Conservation (phyloP, 768 basidiomycete species). For the Sporobolomyces pararoseus region DNA sequence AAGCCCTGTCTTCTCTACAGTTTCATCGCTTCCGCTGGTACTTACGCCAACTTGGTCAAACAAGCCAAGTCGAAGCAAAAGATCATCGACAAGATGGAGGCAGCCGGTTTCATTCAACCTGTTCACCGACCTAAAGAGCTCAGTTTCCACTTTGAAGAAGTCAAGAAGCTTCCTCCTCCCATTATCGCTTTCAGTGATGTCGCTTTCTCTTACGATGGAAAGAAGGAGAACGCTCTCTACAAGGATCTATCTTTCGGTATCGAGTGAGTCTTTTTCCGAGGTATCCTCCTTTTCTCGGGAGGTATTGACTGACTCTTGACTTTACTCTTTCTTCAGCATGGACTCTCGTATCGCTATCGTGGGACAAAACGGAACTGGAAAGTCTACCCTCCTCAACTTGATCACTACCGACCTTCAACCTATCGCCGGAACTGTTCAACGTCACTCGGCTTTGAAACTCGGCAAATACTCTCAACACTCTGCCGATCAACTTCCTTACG, state of each 20-base stretch:
- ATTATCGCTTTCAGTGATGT: conserved; percentile 94
- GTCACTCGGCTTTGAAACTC: conserved; percentile 84
- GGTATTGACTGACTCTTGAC: neutral
- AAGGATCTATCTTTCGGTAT: conserved; percentile 90
- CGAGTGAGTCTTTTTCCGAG: conserved; percentile 62
- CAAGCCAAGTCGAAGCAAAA: conserved; percentile 99
- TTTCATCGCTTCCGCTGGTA: conserved; percentile 99
- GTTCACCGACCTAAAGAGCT: conserved; percentile 69
- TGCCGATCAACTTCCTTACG: conserved; percentile 95
- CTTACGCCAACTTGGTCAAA: conserved; percentile 96
- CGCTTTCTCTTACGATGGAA: conserved; percentile 92
- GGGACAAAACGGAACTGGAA: conserved; percentile 92
- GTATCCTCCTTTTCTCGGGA: neutral
- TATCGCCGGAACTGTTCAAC: conserved; percentile 76
- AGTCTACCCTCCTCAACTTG: conserved; percentile 84
- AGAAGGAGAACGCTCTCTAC: conserved; percentile 82
- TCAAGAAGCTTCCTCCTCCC: conserved; percentile 86
- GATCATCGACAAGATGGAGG: conserved; percentile 99
- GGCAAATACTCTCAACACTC: conserved; percentile 97
- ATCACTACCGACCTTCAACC: conserved; percentile 80
- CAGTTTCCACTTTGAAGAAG: conserved; percentile 93
- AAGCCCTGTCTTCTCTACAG: conserved; percentile 51
- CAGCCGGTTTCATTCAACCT: conserved; percentile 91
- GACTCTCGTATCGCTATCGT: conserved; percentile 92
- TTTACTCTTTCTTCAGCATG: conserved; percentile 64